Evolutionary conservation across 1,284 basidiomycete species (phyloP).

Genomic region (Ganoderma sinense): DNA sequence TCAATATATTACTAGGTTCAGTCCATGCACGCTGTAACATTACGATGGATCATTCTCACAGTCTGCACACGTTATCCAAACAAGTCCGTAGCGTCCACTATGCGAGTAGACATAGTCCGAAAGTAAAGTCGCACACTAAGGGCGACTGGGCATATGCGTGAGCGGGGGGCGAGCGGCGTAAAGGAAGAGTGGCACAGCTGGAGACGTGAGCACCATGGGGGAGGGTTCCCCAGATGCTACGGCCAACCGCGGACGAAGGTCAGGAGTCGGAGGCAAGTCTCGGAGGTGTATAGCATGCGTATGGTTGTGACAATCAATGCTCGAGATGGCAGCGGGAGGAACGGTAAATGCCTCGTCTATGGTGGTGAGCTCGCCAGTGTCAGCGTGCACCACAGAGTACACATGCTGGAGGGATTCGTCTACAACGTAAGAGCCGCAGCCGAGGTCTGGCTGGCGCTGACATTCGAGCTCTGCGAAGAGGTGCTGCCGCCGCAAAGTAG

Average conservation of each 20-base stretch:
- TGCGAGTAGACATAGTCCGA: background rate
- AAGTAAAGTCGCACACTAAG: background rate
- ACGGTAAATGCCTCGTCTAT: background rate
- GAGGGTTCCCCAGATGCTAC: slow-evolving; percentile 12
- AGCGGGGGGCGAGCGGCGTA: background rate
- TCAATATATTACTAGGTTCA: background rate
- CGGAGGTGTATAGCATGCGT: background rate
- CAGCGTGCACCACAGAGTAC: background rate
- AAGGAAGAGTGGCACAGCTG: background rate
- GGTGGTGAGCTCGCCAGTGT: background rate
- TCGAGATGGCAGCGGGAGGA: background rate
- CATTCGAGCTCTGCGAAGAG: background rate
- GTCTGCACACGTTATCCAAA: background rate
- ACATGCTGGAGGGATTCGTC: background rate
- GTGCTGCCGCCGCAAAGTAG: background rate
- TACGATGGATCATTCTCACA: background rate
- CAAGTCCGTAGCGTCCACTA: background rate
- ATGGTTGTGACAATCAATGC: background rate
- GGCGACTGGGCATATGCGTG: background rate
- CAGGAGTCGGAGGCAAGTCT: slow-evolving; percentile 7
- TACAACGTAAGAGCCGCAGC: background rate
- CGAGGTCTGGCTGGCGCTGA: background rate
- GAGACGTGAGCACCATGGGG: slow-evolving; percentile 18
- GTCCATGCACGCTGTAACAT: background rate
- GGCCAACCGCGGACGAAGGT: slow-evolving; percentile 11